These are phyloP conservation scores for Sphagnum tenellum DNA, from an alignment of 225 moss, liverwort and hornwort species.

Conservation along the genomic window DNA sequence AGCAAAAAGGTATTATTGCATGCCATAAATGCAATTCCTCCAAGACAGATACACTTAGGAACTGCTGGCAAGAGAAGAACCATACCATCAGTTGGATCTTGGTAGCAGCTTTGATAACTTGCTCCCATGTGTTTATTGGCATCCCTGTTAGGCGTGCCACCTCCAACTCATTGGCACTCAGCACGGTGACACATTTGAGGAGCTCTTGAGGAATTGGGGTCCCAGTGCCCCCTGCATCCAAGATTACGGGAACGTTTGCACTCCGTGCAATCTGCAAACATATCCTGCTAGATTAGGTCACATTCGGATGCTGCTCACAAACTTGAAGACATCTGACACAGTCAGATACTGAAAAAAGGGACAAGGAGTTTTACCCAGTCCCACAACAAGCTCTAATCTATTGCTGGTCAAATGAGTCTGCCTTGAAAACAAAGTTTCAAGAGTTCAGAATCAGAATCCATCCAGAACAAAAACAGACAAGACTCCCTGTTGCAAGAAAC, in stretches of 20 bases:
- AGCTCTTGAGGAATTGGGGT: constrained; percentile 56
- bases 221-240: constrained; percentile 68
- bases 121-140: constrained; percentile 40
- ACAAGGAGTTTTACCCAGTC: neutral
- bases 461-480: neutral
- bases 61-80: neutral
- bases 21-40: neutral
- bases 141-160: constrained; percentile 52
- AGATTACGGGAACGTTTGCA: constrained; percentile 61
- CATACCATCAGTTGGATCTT: constrained; percentile 53
- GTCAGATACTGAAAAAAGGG: neutral
- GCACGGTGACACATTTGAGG: constrained; percentile 57
- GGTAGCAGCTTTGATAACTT: constrained; percentile 48
- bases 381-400: too few relatives aligned
- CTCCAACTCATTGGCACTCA: constrained; percentile 58
- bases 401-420: too few relatives aligned
- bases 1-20: neutral
- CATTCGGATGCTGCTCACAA: constrained; percentile 10
- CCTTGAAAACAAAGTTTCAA: neutral
- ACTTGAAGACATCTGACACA: neutral
- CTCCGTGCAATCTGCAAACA: constrained; percentile 56
- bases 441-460: neutral
- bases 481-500: neutral
- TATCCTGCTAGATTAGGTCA: constrained; percentile 33
- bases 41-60: too few relatives aligned